Base-by-base conservation (phyloP, 768 basidiomycete genomes). In the Mrakia gelida region DNA sequence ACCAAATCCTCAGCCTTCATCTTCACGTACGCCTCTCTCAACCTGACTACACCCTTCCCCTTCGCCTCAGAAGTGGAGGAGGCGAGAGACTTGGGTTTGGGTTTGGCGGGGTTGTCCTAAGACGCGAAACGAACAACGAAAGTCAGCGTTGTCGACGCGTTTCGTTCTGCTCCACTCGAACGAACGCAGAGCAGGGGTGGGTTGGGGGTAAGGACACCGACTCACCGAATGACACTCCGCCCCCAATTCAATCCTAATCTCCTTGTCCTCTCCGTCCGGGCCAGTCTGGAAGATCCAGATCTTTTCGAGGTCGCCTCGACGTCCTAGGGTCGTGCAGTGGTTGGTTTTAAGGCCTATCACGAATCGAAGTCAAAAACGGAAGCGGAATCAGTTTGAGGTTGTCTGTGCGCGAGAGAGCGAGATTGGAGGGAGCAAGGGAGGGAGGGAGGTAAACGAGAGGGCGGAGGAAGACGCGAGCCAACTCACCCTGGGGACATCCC, bases 101-200 rank as follows among this genome's bases (percentile, higher is more conserved):
- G 49, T 56, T 56, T 73, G 13, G 71, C 45, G 28, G 71, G 71
- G 45, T 73, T 73, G 26, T 73, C 71, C 65, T 67, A 65, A 38
- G 34, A 32, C 63, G 38, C 23, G 65, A 26, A 30, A 30, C 3
- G 65, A 30, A 67, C 10, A 18, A 67, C 28, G 23, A 15, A 16
- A 3, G 28, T 65, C 34, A 38, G 63, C 10, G 28, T n/a, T n/a
- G n/a, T n/a, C 28, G 28, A 32, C 30, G 16, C 34, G 18, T 38
- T 30, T 43, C n/a, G n/a, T n/a, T n/a, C n/a, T n/a, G n/a, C n/a
- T n/a, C n/a, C n/a, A n/a, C n/a, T n/a, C n/a, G n/a, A n/a, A n/a
- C n/a, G n/a, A n/a, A n/a, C n/a, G n/a, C n/a, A n/a, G n/a, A n/a
- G n/a, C n/a, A n/a, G n/a, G n/a, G n/a, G n/a, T n/a, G n/a, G n/a